phyloP scores from a whole-genome alignment of 257 asterid species.

The Cruciata laevipes region DNA sequence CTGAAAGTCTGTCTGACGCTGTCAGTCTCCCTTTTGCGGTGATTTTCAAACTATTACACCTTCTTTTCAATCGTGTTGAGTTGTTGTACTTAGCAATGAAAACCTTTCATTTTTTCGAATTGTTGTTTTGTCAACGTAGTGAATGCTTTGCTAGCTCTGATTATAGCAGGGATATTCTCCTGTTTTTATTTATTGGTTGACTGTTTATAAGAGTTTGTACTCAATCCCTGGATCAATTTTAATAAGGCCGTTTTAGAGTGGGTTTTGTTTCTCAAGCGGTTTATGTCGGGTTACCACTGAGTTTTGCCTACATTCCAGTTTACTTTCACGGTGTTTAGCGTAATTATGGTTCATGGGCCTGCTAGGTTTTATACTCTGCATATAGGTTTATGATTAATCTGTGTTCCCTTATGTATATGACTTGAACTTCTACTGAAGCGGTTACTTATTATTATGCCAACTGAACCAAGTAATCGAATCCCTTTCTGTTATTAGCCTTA shows the following conservation, averaged over 20 bases:
- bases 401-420: too few species aligned
- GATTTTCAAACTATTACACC: constrained; percentile 61
- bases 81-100: constrained; percentile 48
- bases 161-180: constrained; percentile 26
- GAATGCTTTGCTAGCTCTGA: constrained; percentile 51
- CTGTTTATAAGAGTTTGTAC: constrained; percentile 40
- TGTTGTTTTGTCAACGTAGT: constrained; percentile 34
- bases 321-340: background rate
- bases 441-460: background rate
- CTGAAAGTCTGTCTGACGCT: constrained; percentile 89
- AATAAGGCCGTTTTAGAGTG: background rate
- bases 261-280: background rate
- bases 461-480: background rate
- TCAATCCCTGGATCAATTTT: too few species aligned
- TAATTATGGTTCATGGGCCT: background rate
- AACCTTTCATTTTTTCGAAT: constrained; percentile 35
- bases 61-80: constrained; percentile 47
- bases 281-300: background rate
- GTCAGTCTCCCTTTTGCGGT: constrained; percentile 76
- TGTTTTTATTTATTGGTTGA: constrained; percentile 24
- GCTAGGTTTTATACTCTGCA: background rate
- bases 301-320: background rate
- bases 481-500: background rate
- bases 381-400: too few species aligned
- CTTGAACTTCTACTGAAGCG: too few species aligned